phyloP scores from a whole-genome alignment of 2,329 filamentous ascomycete species.

The Basipetospora sp. region DNA sequence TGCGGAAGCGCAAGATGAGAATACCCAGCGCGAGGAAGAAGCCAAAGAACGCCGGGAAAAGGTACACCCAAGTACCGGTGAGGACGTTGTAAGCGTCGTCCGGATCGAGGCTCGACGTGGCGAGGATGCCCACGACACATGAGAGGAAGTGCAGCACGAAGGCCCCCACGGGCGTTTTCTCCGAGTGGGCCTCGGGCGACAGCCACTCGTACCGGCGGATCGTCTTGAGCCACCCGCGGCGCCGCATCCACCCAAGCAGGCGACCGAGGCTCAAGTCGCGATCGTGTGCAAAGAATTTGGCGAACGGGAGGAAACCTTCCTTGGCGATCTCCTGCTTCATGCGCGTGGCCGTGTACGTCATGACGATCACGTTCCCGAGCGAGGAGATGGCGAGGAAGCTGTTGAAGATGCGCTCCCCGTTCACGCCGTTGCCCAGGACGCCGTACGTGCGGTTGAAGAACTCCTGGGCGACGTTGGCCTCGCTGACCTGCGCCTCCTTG shows the following conservation, averaged over 20 bases:
- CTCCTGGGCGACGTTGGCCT: slow-evolving; percentile 14
- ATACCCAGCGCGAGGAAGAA: slow-evolving; percentile 21
- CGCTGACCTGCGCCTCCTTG: slow-evolving; percentile 11
- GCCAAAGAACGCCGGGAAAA: slow-evolving; percentile 22
- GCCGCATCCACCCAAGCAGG: slow-evolving; percentile 17
- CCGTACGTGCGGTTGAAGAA: slow-evolving; percentile 15
- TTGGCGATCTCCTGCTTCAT: slow-evolving; percentile 50
- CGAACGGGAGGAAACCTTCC: slow-evolving; percentile 37
- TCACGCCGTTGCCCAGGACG: slow-evolving; percentile 11
- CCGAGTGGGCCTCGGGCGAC: slow-evolving; percentile 20
- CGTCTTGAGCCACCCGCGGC: slow-evolving; percentile 15
- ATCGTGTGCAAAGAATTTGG: slow-evolving; percentile 31
- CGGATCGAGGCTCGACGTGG: slow-evolving; percentile 16
- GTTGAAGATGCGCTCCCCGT: slow-evolving; percentile 24
- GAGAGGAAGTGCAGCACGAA: slow-evolving; percentile 20
- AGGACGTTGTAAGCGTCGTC: slow-evolving; percentile 17
- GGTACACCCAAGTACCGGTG: slow-evolving; percentile 19
- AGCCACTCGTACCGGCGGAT: slow-evolving; percentile 16
- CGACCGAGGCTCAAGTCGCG: slow-evolving; percentile 20
- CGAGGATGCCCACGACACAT: slow-evolving; percentile 21
- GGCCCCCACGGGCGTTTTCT: slow-evolving; percentile 22
- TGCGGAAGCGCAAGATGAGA: slow-evolving; percentile 20
- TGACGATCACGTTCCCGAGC: slow-evolving; percentile 41
- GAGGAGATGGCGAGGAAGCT: slow-evolving; percentile 37
- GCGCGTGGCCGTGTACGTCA: slow-evolving; percentile 39